Evolutionary conservation across 352 stramenopile genomes (phyloP), one percentile per base, ranked within the genome.

Genomic region (Phytophthora crassamura): DNA sequence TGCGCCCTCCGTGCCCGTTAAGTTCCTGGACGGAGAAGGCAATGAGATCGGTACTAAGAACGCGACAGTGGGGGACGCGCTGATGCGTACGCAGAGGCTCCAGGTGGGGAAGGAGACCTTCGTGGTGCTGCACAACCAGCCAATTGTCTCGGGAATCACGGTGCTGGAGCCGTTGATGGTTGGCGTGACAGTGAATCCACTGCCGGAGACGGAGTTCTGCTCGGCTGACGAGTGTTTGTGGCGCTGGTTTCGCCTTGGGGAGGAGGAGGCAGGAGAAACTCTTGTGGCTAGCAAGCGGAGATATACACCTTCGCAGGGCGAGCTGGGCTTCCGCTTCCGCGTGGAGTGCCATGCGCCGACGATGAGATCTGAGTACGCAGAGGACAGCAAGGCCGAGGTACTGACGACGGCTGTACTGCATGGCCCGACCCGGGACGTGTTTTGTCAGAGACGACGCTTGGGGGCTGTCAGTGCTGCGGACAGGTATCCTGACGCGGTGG

Each of bases 171-270:
- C 84, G 0, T 36, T 93, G 4, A 53, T 90, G 7, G 70, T 55
- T 14, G 80, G 74, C 4, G 79, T 89, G 9, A 59, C 82, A 12
- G 47, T 90, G 3, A 42, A 77, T 16, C 86, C 86, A 8, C 33
- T 89, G 8, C 61, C 74, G 0, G 57, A 86, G 32, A 83, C 83
- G 8, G 72, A 92, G 36, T 94, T 91, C 64, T 93, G 82, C 48
- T 54, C 51, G 14, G 67, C 74, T 0, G 76, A 89, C 16, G 78
- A 90, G 12, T 94, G 86, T 45, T 53, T 22, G 2, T 94, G 86
- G 86, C 54, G 51, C 9, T 94, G 86, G 86, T 76, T 76, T 68
- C 80, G 74, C 15, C 41, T 90, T 4, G 36, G 54, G 16, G 16
- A 11, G 14, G 40, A 47, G 10, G 58, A 72, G 1, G 25, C 25